These are phyloP conservation scores for Chaetomiaceae sp. DNA, from an alignment of 2,329 filamentous ascomycete species.

Conservation along the genomic window DNA sequence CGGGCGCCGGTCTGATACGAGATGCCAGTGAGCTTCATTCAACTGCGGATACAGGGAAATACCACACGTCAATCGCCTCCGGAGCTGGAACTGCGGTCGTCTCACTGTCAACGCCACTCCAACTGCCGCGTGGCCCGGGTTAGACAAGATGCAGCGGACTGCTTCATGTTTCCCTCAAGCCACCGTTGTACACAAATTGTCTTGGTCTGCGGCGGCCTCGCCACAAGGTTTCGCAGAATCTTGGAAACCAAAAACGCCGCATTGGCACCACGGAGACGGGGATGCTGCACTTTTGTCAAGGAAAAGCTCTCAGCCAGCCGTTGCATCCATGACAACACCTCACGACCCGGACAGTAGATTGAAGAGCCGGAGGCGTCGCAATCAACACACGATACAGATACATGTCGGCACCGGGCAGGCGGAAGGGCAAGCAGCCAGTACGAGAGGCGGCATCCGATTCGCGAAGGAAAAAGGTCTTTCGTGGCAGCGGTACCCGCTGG, in stretches of 20 bases:
- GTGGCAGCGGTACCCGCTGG: background rate
- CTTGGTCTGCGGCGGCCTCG: constrained; percentile 11
- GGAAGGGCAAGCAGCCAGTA: constrained; percentile 3
- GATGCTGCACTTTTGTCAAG: background rate
- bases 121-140: constrained; percentile 21
- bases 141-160: constrained; percentile 19
- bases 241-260: background rate
- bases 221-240: constrained; percentile 1
- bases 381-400: background rate
- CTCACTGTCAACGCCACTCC: constrained; percentile 5
- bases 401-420: constrained; percentile 19
- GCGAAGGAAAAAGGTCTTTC: constrained; percentile 4
- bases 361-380: background rate
- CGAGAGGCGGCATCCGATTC: constrained; percentile 21
- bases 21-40: background rate
- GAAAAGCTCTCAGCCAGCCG: background rate
- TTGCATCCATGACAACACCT: background rate
- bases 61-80: no score
- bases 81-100: background rate
- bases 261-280: background rate
- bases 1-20: constrained; percentile 4
- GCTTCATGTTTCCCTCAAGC: constrained; percentile 18
- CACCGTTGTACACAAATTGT: constrained; percentile 17
- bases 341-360: background rate
- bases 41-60: no score